Evolutionary conservation across 176 grass and related monocot species (phyloP).

Genomic region (Dactylis glomerata): DNA sequence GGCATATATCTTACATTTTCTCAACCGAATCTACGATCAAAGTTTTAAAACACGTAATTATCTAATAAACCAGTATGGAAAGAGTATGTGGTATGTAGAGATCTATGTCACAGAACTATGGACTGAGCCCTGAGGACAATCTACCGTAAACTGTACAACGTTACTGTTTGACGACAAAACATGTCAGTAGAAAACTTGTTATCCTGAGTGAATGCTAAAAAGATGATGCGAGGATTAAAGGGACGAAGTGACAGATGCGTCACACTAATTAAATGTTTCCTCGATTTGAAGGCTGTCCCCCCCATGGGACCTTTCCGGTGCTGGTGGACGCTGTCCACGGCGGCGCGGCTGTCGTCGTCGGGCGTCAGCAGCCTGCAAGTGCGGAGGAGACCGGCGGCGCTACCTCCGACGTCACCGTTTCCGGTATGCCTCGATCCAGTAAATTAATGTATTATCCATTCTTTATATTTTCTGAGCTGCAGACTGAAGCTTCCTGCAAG

Average conservation of each 20-base stretch:
- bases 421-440: neutral
- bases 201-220: neutral
- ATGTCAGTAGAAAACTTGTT: neutral
- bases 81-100: too few species aligned
- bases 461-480: neutral
- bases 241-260: neutral
- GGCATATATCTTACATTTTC: too few species aligned
- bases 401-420: slow-evolving; percentile 21
- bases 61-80: too few species aligned
- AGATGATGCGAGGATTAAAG: neutral
- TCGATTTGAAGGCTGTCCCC: neutral
- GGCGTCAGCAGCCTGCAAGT: neutral
- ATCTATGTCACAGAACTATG: too few species aligned
- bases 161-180: too few species aligned
- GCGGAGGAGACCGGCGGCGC: neutral
- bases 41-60: too few species aligned
- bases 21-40: too few species aligned
- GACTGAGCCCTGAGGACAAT: too few species aligned
- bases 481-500: neutral
- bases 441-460: neutral
- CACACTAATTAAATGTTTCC: neutral
- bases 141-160: too few species aligned
- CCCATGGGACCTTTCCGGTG: neutral
- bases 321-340: neutral
- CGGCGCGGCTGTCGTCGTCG: neutral